Percentiles rank a stretch among this genome's conserved stretches.
phyloP scores from a whole-genome alignment of 2,329 filamentous ascomycete species.

The Penicillium sp. region DNA sequence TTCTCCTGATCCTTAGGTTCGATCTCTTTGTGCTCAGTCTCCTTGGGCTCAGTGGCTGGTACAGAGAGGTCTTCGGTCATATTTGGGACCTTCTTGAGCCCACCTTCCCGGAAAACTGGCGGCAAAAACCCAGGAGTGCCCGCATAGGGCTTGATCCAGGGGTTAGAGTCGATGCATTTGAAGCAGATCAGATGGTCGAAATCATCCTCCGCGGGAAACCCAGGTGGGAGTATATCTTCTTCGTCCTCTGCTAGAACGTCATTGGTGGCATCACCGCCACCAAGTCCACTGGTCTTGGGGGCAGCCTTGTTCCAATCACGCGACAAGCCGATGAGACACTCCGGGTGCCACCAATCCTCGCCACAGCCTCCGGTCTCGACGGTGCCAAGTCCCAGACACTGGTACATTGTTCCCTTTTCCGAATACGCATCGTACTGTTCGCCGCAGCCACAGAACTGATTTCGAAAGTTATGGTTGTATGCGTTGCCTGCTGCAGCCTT shows the following conservation, averaged over 20 bases:
- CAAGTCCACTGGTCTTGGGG: conserved; percentile 18
- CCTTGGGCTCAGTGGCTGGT: neutral
- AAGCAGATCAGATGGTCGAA: conserved; percentile 93
- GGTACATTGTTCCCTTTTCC: conserved; percentile 97
- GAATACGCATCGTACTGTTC: conserved; percentile 83
- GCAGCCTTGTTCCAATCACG: conserved; percentile 58
- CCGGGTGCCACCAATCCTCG: conserved; percentile 97
- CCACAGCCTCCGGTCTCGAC: conserved; percentile 83
- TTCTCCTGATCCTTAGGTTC: conserved; percentile 8
- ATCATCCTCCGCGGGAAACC: conserved; percentile 83
- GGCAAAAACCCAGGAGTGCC: conserved; percentile 75
- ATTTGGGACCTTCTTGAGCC: conserved; percentile 11
- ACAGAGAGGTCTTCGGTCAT: neutral
- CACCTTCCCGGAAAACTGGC: conserved; percentile 58
- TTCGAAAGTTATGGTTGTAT: conserved; percentile 95
- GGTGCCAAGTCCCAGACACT: conserved; percentile 82
- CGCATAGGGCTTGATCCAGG: conserved; percentile 90
- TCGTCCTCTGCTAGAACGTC: conserved; percentile 47
- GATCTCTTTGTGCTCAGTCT: neutral
- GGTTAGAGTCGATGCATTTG: conserved; percentile 82
- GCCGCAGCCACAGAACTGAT: conserved; percentile 85
- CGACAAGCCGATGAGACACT: conserved; percentile 79
- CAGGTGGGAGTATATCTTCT: conserved; percentile 69
- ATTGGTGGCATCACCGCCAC: conserved; percentile 23
- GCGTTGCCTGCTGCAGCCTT: conserved; percentile 67